Percentiles rank a stretch among this genome's conserved stretches.
These are phyloP conservation scores for Mycoemilia scoparia DNA, from an alignment of 192 early-diverging fungal species.

Conservation along the genomic window DNA sequence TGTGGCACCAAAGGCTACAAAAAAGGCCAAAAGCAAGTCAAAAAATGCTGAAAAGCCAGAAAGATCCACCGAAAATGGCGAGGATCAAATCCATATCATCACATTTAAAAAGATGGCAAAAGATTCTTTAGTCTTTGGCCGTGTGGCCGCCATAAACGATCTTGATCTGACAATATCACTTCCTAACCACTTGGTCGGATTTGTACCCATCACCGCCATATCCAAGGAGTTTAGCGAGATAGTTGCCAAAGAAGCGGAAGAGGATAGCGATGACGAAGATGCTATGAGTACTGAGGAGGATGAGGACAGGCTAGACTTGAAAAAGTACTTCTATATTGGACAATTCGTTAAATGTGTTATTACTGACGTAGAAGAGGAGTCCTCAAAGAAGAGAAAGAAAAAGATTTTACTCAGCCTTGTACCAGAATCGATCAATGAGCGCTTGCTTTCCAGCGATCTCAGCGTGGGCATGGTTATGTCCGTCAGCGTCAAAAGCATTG, in stretches of 20 bases:
- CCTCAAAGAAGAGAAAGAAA: conserved; percentile 26
- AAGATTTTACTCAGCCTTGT: conserved; percentile 58
- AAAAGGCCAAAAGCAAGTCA: background rate
- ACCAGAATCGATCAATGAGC: conserved; percentile 59
- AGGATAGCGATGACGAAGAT: conserved; percentile 33
- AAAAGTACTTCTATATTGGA: conserved; percentile 53
- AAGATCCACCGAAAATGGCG: too few species aligned
- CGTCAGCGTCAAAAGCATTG: conserved; percentile 56
- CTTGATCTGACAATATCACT: conserved; percentile 67
- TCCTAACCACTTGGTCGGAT: conserved; percentile 68
- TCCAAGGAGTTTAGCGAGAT: conserved; percentile 48
- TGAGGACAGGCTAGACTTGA: conserved; percentile 45
- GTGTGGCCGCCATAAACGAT: conserved; percentile 58
- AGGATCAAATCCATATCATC: conserved; percentile 18
- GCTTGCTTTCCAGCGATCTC: conserved; percentile 44
- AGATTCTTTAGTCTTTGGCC: conserved; percentile 59
- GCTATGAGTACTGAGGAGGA: conserved; percentile 22
- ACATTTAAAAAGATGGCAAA: conserved; percentile 40
- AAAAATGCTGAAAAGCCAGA: too few species aligned
- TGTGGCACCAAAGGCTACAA: conserved; percentile 37
- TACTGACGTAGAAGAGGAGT: conserved; percentile 11
- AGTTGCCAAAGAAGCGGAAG: conserved; percentile 48
- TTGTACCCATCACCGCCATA: conserved; percentile 74
- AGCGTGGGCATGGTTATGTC: conserved; percentile 49
- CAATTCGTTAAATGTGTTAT: conserved; percentile 67